A percentile compares a stretch with the other conserved stretches of the same genome.
Evolutionary conservation across 768 basidiomycete genomes (phyloP).

Genomic region (Lentinula lateritia): DNA sequence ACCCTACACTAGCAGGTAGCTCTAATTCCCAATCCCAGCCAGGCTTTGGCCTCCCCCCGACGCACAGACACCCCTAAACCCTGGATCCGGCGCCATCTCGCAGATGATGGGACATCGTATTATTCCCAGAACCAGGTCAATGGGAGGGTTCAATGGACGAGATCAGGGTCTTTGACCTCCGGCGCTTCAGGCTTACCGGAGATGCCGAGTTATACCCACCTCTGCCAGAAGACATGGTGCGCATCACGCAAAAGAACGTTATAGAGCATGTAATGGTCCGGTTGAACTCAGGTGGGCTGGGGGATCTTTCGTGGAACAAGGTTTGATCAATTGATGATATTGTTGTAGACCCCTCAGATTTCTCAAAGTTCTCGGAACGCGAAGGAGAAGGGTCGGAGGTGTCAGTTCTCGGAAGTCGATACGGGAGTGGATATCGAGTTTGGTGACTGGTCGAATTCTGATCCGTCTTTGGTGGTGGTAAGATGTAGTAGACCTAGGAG

Average conservation of each 20-base stretch:
- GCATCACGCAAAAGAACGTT: constrained; percentile 44
- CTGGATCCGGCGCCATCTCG: constrained; percentile 69
- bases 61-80: constrained; percentile 66
- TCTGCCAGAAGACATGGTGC: constrained; percentile 53
- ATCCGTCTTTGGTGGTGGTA: no score
- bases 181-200: background rate
- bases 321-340: no score
- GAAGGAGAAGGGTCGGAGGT: no score
- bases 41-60: constrained; percentile 55
- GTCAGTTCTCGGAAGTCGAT: no score
- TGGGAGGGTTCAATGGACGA: constrained; percentile 64
- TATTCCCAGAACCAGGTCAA: constrained; percentile 73
- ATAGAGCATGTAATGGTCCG: constrained; percentile 61
- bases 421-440: no score
- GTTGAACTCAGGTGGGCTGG: no score
- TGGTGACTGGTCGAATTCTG: no score
- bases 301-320: background rate
- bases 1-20: no score
- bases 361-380: no score
- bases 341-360: no score
- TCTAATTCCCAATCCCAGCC: constrained; percentile 15
- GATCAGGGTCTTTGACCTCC: constrained; percentile 36
- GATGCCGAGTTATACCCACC: constrained; percentile 37
- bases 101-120: constrained; percentile 78
- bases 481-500: no score